Conservation (phyloP, 805 yeast genomes). For the Barnettozyma wickerhamii region DNA sequence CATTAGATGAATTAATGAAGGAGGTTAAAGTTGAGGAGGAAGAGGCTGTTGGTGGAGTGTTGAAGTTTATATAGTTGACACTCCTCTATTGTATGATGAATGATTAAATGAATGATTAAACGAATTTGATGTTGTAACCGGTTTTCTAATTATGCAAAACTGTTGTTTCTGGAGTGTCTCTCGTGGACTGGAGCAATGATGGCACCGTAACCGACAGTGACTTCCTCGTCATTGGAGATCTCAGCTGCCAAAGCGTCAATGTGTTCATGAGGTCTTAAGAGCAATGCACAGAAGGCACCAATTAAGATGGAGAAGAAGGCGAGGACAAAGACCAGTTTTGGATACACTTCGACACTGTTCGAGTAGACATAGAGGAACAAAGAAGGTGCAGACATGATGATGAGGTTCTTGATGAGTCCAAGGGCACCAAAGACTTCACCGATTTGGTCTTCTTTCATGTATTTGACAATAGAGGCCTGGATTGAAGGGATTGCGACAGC, state of each 20-base stretch:
- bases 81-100: no score
- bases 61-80: conserved; percentile 7
- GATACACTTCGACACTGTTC: conserved; percentile 33
- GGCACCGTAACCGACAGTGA: not conserved
- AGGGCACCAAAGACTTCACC: conserved; percentile 76
- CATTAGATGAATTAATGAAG: not conserved
- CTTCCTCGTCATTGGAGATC: not conserved
- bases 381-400: conserved; percentile 47
- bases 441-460: conserved; percentile 50
- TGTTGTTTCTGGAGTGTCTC: not conserved
- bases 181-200: not conserved
- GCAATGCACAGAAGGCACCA: not conserved
- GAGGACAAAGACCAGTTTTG: conserved; percentile 33
- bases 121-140: no score
- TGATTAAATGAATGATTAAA: no score
- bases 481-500: conserved; percentile 52
- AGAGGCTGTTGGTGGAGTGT: not conserved
- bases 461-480: conserved; percentile 57
- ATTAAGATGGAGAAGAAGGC: conserved; percentile 15
- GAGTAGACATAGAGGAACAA: conserved; percentile 45
- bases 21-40: conserved; percentile 2
- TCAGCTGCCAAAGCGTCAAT: not conserved
- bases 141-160: not conserved
- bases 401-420: conserved; percentile 50
- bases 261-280: conserved; percentile 13